These are phyloP conservation scores for Fusarium sp. DNA, from an alignment of 2,329 filamentous ascomycete genomes.

Conservation along the genomic window DNA sequence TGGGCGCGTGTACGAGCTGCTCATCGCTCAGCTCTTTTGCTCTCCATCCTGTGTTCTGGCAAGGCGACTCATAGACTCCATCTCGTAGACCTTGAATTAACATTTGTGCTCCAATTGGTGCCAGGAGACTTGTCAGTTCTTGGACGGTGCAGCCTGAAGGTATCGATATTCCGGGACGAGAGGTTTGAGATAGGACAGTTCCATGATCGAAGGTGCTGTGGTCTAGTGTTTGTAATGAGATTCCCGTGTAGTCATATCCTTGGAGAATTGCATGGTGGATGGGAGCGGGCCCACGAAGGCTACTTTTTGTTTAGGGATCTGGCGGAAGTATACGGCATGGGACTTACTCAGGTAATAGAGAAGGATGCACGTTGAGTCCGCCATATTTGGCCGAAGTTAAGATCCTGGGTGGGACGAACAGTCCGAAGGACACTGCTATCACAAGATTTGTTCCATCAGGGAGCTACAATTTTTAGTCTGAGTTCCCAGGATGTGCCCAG, in stretches of 20 bases:
- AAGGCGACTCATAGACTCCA: conserved; percentile 71
- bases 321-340: background rate
- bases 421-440: conserved; percentile 92
- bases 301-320: conserved; percentile 47
- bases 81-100: conserved; percentile 72
- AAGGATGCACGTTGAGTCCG: conserved; percentile 93
- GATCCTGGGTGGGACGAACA: conserved; percentile 84
- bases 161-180: conserved; percentile 64
- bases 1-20: conserved; percentile 68
- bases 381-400: conserved; percentile 78
- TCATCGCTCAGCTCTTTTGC: conserved; percentile 26
- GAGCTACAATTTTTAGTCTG: conserved; percentile 53
- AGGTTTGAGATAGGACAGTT: conserved; percentile 75
- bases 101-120: conserved; percentile 73
- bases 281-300: conserved; percentile 85
- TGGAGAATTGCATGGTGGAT: conserved; percentile 84
- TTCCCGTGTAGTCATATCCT: conserved; percentile 69
- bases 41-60: conserved; percentile 50
- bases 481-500: background rate
- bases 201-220: conserved; percentile 81
- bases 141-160: conserved; percentile 55
- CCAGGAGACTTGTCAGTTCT: conserved; percentile 60
- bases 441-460: conserved; percentile 77
- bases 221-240: conserved; percentile 89
- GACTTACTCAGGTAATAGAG: conserved; percentile 81